phyloP scores from a whole-genome alignment of 441 rosid genomes.

The Brassica balearica region DNA sequence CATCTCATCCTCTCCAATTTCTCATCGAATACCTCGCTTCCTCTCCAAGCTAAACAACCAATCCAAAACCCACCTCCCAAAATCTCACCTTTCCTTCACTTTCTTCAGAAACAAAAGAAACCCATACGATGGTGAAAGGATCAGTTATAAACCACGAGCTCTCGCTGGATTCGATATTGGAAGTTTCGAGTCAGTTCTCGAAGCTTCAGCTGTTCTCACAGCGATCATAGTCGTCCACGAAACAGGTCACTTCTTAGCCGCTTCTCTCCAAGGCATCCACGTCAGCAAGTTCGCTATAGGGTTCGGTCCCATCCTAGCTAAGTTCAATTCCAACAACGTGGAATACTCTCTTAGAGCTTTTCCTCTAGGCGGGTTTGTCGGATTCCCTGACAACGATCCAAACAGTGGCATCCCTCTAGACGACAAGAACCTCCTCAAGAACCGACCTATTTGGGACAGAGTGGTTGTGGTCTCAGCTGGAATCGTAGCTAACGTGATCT shows the following conservation, averaged over 20 bases:
- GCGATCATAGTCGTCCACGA: conserved; percentile 95
- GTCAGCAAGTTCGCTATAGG: conserved; percentile 94
- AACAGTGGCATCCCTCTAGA: conserved; percentile 81
- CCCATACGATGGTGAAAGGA: conserved; percentile 37
- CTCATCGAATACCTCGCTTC: conserved; percentile 48
- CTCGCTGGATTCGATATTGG: conserved; percentile 71
- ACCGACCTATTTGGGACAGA: conserved; percentile 85
- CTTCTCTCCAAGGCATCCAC: conserved; percentile 89
- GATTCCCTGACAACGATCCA: conserved; percentile 97
- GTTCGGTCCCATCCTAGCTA: conserved; percentile 93
- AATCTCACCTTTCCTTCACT: conserved; percentile 44
- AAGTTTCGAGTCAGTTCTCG: conserved; percentile 74
- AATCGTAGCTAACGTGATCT: conserved; percentile 80
- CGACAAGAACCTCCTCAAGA: conserved; percentile 82
- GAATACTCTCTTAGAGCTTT: conserved; percentile 94
- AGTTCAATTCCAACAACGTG: conserved; percentile 80
- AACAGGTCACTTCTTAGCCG: conserved; percentile 92
- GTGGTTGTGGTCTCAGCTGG: conserved; percentile 89
- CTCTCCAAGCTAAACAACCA: conserved; percentile 41
- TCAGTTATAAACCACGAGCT: conserved; percentile 58
- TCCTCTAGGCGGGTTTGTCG: conserved; percentile 96
- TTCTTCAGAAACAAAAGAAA: conserved; percentile 37
- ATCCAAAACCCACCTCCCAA: conserved; percentile 54
- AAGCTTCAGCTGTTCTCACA: conserved; percentile 85
- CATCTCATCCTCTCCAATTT: conserved; percentile 52